Percentiles rank a stretch among this genome's conserved stretches.
Conservation (phyloP, 129 eudicot species). For the Tagetes erecta region DNA sequence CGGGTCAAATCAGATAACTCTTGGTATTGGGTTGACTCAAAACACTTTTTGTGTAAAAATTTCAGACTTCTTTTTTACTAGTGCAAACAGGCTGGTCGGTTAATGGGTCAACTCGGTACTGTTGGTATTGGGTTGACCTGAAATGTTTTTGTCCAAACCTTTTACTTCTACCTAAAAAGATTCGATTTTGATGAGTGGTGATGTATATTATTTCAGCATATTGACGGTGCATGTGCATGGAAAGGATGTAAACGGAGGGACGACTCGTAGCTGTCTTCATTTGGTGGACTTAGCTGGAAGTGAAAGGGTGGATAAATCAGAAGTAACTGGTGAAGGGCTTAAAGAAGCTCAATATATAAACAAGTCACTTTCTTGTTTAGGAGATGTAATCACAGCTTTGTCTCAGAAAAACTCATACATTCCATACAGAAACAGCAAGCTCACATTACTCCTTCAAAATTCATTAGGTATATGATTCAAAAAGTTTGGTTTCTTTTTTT, state of each 20-base stretch:
- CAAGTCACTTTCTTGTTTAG: conserved; percentile 85
- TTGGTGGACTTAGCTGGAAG: conserved; percentile 92
- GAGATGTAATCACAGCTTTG: conserved; percentile 78
- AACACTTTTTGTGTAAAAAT: no score
- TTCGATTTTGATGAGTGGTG: neutral
- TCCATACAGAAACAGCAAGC: conserved; percentile 87
- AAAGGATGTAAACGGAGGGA: conserved; percentile 69
- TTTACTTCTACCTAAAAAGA: no score
- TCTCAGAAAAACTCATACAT: conserved; percentile 78
- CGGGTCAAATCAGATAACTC: neutral
- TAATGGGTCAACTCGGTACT: no score
- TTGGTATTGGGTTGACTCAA: no score
- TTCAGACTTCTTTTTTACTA: no score
- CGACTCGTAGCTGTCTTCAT: conserved; percentile 73
- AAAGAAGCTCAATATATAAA: conserved; percentile 72
- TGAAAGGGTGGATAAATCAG: conserved; percentile 72
- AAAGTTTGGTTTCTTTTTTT: neutral
- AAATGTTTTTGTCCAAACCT: no score
- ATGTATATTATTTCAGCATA: conserved; percentile 52
- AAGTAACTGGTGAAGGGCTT: conserved; percentile 75
- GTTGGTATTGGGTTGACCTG: no score
- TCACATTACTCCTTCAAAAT: conserved; percentile 79
- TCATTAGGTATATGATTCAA: conserved; percentile 52
- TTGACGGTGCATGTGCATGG: conserved; percentile 75
- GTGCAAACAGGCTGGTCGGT: no score